Conservation (phyloP, 1,284 basidiomycete species). For the Anthracocystis setariae region DNA sequence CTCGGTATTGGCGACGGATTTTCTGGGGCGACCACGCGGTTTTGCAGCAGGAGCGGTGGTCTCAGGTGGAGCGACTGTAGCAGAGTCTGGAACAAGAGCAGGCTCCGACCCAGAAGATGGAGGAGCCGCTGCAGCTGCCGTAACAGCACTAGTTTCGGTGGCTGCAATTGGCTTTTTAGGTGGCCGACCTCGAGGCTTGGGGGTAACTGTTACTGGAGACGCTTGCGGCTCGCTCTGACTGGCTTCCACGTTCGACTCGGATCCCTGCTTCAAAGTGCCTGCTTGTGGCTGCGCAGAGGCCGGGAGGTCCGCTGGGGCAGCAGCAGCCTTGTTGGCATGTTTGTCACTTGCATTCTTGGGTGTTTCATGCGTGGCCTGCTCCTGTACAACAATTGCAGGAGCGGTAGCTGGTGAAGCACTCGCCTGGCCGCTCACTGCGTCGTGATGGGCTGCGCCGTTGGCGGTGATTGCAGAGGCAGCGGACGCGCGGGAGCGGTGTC, state of each 20-base stretch:
- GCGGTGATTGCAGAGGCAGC: neutral
- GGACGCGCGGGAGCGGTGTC: conserved; percentile 3
- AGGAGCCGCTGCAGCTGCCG: neutral
- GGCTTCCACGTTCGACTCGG: neutral
- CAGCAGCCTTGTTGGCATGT: conserved; percentile 7
- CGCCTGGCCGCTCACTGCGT: neutral
- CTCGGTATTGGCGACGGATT: neutral
- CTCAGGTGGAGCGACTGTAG: neutral
- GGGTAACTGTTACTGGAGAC: too few species aligned
- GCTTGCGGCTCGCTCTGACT: too few species aligned
- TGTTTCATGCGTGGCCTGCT: conserved; percentile 8
- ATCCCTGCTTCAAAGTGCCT: neutral
- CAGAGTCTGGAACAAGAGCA: neutral
- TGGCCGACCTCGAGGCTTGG: too few species aligned
- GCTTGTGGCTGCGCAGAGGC: too few species aligned
- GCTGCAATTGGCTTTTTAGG: neutral
- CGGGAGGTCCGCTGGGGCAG: neutral
- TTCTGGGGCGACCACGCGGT: neutral
- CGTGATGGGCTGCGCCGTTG: neutral
- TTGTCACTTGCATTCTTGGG: conserved; percentile 4
- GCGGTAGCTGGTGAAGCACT: neutral
- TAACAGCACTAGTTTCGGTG: neutral
- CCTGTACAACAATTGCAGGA: neutral
- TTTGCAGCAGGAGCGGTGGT: neutral
- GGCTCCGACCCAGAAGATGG: neutral